Percentiles rank a stretch among this genome's conserved stretches.
phyloP scores from a whole-genome alignment of 164 flowering plant genomes.

The Stephania japonica region DNA sequence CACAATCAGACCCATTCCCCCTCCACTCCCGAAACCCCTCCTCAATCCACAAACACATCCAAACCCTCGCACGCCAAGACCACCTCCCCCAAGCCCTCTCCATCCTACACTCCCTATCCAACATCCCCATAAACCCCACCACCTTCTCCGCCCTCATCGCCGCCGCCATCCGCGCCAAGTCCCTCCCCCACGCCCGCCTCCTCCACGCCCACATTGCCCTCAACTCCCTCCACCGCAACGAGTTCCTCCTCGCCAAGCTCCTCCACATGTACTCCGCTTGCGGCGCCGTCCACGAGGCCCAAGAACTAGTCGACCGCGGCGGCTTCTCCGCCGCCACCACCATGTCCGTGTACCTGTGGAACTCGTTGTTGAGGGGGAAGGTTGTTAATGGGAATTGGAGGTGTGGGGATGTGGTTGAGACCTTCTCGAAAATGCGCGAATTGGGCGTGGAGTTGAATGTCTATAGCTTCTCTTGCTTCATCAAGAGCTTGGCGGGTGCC shows the following conservation, averaged over 20 bases:
- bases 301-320: slow-evolving; percentile 33
- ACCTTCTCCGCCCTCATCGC: slow-evolving; percentile 63
- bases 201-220: slow-evolving; percentile 50
- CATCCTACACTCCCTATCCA: slow-evolving; percentile 60
- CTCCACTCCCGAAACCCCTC: slow-evolving; percentile 64
- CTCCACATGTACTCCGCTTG: slow-evolving; percentile 70
- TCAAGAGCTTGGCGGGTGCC: slow-evolving; percentile 77
- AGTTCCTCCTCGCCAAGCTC: slow-evolving; percentile 57
- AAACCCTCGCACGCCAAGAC: slow-evolving; percentile 42
- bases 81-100: slow-evolving; percentile 64
- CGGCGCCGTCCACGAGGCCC: slow-evolving; percentile 63
- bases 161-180: slow-evolving; percentile 50
- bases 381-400: slow-evolving; percentile 51
- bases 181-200: slow-evolving; percentile 34
- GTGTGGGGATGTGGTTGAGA: slow-evolving; percentile 30
- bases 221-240: slow-evolving; percentile 60
- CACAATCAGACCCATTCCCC: slow-evolving; percentile 35
- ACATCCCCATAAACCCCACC: slow-evolving; percentile 62
- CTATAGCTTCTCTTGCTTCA: slow-evolving; percentile 59
- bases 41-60: slow-evolving; percentile 53
- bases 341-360: slow-evolving; percentile 64
- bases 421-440: slow-evolving; percentile 53
- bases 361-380: slow-evolving; percentile 73
- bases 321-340: slow-evolving; percentile 12
- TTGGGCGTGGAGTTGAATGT: slow-evolving; percentile 62